These are phyloP conservation scores for Beauveria sp. DNA, from an alignment of 2,329 filamentous ascomycete species.

Conservation along the genomic window DNA sequence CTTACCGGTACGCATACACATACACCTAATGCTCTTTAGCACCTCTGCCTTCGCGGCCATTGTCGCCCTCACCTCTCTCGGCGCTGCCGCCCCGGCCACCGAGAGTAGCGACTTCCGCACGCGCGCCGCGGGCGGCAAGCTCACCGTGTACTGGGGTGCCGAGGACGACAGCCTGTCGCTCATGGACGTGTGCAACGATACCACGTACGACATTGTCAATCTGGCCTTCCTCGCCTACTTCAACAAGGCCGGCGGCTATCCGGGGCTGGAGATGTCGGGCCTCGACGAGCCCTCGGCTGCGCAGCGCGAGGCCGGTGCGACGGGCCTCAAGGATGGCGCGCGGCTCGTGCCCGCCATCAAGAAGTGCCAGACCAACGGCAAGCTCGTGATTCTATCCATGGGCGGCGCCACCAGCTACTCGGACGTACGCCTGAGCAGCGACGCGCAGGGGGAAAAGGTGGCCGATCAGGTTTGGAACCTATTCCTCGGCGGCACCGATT, in stretches of 20 bases:
- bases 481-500: slow-evolving; percentile 44
- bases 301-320: slow-evolving; percentile 17
- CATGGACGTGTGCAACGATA: slow-evolving; percentile 15
- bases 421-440: slow-evolving; percentile 47
- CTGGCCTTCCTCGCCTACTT: slow-evolving; percentile 18
- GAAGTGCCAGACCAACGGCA: slow-evolving; percentile 55
- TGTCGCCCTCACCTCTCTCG: slow-evolving; percentile 5
- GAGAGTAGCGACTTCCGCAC: not conserved
- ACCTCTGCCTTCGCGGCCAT: slow-evolving; percentile 3
- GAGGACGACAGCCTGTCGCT: slow-evolving; percentile 16
- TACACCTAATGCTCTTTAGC: slow-evolving; percentile 5
- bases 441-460: slow-evolving; percentile 39
- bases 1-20: not conserved
- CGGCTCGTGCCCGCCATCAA: slow-evolving; percentile 27
- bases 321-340: slow-evolving; percentile 15
- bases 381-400: slow-evolving; percentile 63
- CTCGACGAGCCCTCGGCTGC: slow-evolving; percentile 6
- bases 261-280: slow-evolving; percentile 7
- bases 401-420: slow-evolving; percentile 62
- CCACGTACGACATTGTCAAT: slow-evolving; percentile 18
- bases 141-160: slow-evolving; percentile 18
- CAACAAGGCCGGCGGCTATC: slow-evolving; percentile 13
- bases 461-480: slow-evolving; percentile 60
- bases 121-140: slow-evolving; percentile 14
- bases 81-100: not conserved